Percentiles rank a stretch among this genome's conserved stretches.
Conservation (phyloP, 805 yeast genomes). For the Candida corydali region DNA sequence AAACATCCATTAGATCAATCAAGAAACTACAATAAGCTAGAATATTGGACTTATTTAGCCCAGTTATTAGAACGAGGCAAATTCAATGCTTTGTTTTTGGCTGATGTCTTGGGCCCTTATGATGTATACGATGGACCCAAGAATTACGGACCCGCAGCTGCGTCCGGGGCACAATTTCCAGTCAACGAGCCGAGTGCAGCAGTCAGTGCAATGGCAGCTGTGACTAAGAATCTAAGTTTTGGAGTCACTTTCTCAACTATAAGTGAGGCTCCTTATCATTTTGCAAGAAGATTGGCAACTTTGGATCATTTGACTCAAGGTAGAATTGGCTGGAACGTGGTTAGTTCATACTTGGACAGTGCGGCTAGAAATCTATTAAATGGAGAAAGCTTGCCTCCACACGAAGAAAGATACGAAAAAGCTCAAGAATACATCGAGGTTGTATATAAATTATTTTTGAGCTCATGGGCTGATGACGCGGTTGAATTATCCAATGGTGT, state of each 20-base stretch:
- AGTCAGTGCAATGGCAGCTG: slow-evolving; percentile 41
- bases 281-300: slow-evolving; percentile 42
- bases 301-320: slow-evolving; percentile 41
- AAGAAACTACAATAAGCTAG: slow-evolving; percentile 17
- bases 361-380: slow-evolving; percentile 39
- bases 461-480: slow-evolving; percentile 45
- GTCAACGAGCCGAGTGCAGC: slow-evolving; percentile 35
- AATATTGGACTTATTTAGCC: slow-evolving; percentile 35
- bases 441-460: slow-evolving; percentile 33
- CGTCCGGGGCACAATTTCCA: slow-evolving; percentile 31
- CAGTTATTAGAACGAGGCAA: slow-evolving; percentile 36
- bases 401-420: slow-evolving; percentile 36
- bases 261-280: slow-evolving; percentile 39
- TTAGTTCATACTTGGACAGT: slow-evolving; percentile 39
- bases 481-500: slow-evolving; percentile 24
- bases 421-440: slow-evolving; percentile 40
- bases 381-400: slow-evolving; percentile 31
- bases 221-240: slow-evolving; percentile 35
- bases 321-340: slow-evolving; percentile 47
- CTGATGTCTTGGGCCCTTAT: slow-evolving; percentile 38
- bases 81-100: slow-evolving; percentile 35
- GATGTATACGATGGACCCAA: slow-evolving; percentile 41
- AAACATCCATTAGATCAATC: slow-evolving; percentile 34
- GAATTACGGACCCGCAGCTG: slow-evolving; percentile 32
- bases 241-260: slow-evolving; percentile 42